Percentiles rank a stretch among this genome's conserved stretches.
Evolutionary conservation across 2,329 filamentous ascomycete species (phyloP).

Genomic region (Aspergillus amoenus): DNA sequence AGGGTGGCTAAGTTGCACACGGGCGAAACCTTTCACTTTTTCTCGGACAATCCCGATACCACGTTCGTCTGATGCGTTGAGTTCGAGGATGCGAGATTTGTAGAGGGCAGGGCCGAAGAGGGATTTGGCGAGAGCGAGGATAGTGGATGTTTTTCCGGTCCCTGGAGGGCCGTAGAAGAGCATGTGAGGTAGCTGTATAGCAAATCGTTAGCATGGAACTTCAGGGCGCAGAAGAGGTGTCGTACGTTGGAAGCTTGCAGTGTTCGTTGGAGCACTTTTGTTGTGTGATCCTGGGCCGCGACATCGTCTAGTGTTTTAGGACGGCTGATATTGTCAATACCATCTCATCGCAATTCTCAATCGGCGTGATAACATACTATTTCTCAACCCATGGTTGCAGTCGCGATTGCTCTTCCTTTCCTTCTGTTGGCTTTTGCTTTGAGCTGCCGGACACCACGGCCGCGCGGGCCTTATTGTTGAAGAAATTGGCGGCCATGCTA

Average conservation of each 20-base stretch:
- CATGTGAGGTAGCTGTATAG: constrained; percentile 82
- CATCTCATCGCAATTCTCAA: background rate
- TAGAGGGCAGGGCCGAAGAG: constrained; percentile 95
- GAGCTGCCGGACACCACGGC: constrained; percentile 68
- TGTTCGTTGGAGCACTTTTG: constrained; percentile 86
- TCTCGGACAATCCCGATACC: constrained; percentile 96
- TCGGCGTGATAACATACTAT: constrained; percentile 62
- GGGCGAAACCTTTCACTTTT: constrained; percentile 97
- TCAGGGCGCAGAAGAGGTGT: background rate
- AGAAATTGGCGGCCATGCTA: constrained; percentile 75
- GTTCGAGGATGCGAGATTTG: constrained; percentile 90
- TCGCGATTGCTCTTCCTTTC: constrained; percentile 62
- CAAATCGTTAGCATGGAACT: background rate
- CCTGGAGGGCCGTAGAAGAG: constrained; percentile 98
- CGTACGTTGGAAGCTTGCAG: constrained; percentile 87
- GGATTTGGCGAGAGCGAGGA: constrained; percentile 94
- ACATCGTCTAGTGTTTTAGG: constrained; percentile 94
- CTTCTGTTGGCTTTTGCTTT: constrained; percentile 64
- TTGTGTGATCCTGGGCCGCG: constrained; percentile 94
- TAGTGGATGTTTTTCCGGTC: constrained; percentile 96
- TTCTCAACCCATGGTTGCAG: constrained; percentile 98
- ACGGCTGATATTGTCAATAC: constrained; percentile 59
- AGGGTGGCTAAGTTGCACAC: constrained; percentile 86
- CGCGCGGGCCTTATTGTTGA: constrained; percentile 86
- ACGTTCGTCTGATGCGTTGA: constrained; percentile 98